Evolutionary conservation across 2,329 filamentous ascomycete genomes (phyloP).

Genomic region (Cordyceps tenuipes): DNA sequence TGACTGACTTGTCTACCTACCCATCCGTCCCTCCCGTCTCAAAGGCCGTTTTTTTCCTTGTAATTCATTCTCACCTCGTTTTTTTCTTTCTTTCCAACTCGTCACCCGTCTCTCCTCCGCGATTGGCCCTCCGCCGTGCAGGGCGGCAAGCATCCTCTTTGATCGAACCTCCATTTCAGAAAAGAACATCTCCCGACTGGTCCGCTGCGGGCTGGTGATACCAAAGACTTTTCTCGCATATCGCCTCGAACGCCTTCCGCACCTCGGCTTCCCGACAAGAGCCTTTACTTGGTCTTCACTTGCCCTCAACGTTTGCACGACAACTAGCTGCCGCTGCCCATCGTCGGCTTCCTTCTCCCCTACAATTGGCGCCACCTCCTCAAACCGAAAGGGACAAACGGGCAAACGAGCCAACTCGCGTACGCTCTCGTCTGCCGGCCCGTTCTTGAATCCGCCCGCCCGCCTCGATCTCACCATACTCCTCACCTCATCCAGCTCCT

Average conservation of each 20-base stretch:
- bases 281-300: conserved; percentile 4
- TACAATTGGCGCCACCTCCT: neutral
- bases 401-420: neutral
- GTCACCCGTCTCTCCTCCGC: neutral
- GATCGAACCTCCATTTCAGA: neutral
- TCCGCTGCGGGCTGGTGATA: neutral
- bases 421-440: neutral
- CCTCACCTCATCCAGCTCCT: neutral
- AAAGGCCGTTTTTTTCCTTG: neutral
- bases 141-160: neutral
- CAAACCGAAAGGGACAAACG: neutral
- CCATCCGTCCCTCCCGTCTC: neutral
- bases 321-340: neutral
- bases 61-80: neutral
- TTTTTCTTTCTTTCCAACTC: neutral
- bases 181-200: neutral
- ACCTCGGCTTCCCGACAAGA: neutral
- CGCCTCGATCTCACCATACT: neutral
- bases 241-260: neutral
- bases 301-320: neutral
- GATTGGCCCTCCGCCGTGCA: neutral
- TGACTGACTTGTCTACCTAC: neutral
- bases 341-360: neutral
- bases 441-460: neutral
- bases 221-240: neutral